A percentile compares a stretch with the other conserved stretches of the same genome.
phyloP scores from a whole-genome alignment of 1,284 basidiomycete species.

The Ustilago loliicola region DNA sequence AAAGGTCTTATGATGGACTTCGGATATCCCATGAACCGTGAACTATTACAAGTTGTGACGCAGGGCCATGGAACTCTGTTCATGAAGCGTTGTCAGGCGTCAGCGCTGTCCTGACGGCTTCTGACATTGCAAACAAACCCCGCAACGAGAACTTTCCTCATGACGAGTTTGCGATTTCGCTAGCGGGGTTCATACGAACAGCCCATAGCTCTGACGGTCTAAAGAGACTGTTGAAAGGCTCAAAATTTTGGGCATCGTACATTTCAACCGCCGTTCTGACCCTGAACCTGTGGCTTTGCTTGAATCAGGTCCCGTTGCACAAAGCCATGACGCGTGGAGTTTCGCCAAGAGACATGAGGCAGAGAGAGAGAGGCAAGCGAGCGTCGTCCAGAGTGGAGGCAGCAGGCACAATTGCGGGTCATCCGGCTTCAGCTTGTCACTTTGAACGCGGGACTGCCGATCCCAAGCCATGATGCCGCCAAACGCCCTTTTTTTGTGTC shows the following conservation, averaged over 20 bases:
- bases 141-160: conserved; percentile 1
- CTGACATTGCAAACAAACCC: conserved; percentile 12
- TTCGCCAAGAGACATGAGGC: background rate
- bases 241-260: conserved; percentile 21
- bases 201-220: background rate
- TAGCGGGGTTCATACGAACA: conserved; percentile 1
- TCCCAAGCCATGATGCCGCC: conserved; percentile 3
- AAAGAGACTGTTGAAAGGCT: conserved; percentile 16
- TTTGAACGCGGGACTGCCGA: conserved; percentile 4
- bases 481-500: conserved; percentile 1
- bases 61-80: too few species aligned
- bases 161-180: background rate
- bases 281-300: background rate
- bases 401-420: background rate
- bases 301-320: background rate
- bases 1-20: too few species aligned
- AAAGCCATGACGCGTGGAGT: conserved; percentile 17
- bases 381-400: background rate
- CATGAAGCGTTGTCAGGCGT: too few species aligned
- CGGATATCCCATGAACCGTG: too few species aligned
- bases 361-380: background rate
- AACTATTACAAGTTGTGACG: too few species aligned
- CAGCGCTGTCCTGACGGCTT: too few species aligned
- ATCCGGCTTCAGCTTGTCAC: background rate
- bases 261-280: conserved; percentile 8